phyloP scores from a whole-genome alignment of 257 asterid species.

The Echium plantagineum region DNA sequence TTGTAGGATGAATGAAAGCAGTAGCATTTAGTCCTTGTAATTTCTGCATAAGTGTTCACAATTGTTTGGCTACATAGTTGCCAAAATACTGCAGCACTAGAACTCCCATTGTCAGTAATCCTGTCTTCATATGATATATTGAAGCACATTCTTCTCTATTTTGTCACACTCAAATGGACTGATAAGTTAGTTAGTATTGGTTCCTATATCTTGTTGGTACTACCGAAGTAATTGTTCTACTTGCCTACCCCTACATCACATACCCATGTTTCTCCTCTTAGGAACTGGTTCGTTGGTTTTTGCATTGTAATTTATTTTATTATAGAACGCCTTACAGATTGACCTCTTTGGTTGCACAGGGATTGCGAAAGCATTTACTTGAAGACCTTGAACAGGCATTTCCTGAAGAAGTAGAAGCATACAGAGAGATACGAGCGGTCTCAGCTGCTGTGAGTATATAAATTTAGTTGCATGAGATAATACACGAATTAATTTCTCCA shows the following conservation, averaged over 20 bases:
- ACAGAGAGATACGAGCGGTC: slow-evolving; percentile 63
- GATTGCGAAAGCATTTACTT: slow-evolving; percentile 37
- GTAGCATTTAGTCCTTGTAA: background rate
- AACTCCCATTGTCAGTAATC: background rate
- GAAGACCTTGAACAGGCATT: slow-evolving; percentile 86
- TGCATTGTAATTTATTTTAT: background rate
- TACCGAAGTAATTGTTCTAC: background rate
- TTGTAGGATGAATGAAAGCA: background rate
- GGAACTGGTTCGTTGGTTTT: background rate
- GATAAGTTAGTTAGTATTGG: too few relatives aligned
- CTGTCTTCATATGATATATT: background rate
- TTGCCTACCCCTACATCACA: background rate
- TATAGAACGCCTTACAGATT: background rate
- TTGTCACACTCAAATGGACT: too few relatives aligned
- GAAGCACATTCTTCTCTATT: too few relatives aligned
- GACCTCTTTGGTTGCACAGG: slow-evolving; percentile 13
- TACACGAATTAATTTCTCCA: background rate
- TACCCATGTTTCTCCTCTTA: too few relatives aligned
- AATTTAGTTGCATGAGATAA: background rate
- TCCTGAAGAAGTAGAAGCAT: slow-evolving; percentile 78
- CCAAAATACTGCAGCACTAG: background rate
- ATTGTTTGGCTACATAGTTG: background rate
- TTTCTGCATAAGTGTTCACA: background rate
- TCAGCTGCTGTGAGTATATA: slow-evolving; percentile 64
- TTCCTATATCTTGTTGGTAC: background rate